These are phyloP conservation scores for Hylodesmum podocarpum DNA, from an alignment of 306 rosid species.

Conservation along the genomic window DNA sequence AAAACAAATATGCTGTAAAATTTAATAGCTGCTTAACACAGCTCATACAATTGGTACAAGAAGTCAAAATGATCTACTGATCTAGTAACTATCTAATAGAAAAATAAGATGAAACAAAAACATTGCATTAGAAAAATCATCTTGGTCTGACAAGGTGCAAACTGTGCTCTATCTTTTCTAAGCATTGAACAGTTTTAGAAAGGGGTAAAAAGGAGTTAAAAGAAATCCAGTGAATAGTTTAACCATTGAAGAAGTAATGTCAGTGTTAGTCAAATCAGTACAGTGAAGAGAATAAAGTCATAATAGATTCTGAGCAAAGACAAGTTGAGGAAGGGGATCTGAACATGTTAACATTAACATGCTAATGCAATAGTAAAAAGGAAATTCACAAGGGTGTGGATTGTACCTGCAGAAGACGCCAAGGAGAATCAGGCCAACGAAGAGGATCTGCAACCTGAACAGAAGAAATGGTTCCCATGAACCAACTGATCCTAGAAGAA, in stretches of 20 bases:
- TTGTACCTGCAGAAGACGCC: conserved; percentile 86
- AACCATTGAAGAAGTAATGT: not conserved
- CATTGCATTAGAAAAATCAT: conserved; percentile 14
- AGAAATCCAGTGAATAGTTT: not conserved
- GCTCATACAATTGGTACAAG: not conserved
- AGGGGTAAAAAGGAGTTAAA: not conserved
- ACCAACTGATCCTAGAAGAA: conserved; percentile 95
- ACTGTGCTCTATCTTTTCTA: conserved; percentile 17
- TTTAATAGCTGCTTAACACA: conserved; percentile 19
- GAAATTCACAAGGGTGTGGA: not conserved
- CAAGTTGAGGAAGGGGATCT: conserved; percentile 19
- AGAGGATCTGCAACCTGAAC: conserved; percentile 66
- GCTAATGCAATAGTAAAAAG: conserved; percentile 1
- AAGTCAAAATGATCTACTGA: conserved; percentile 20
- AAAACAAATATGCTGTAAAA: conserved; percentile 1
- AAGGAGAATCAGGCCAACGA: conserved; percentile 92
- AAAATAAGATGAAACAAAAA: conserved; percentile 14
- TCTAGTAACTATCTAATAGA: not conserved
- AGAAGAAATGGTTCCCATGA: conserved; percentile 92
- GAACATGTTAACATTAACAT: not conserved
- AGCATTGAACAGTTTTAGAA: conserved; percentile 5
- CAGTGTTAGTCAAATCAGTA: conserved; percentile 16
- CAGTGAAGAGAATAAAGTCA: not conserved
- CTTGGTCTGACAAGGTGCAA: conserved; percentile 27
- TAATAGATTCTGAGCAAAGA: not conserved